Evolutionary conservation across 164 flowering plant species (phyloP).

Genomic region (Echeveria elegans): DNA sequence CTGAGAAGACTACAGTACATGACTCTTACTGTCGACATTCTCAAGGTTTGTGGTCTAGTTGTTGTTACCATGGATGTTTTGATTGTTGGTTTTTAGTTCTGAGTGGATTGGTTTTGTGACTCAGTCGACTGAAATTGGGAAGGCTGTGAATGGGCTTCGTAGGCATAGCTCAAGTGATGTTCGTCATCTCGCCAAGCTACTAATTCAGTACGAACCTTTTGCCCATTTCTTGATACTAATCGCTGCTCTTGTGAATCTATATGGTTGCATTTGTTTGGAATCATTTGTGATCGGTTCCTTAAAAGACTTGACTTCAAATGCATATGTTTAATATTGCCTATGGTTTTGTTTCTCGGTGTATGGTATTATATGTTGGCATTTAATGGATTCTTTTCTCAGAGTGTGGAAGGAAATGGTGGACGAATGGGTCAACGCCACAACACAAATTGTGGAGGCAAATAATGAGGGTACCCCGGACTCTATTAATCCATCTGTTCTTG

Average conservation of each 20-base stretch:
- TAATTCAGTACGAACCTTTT: conserved; percentile 47
- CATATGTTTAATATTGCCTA: too few relatives aligned
- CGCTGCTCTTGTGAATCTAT: neutral
- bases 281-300: neutral
- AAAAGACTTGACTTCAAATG: too few relatives aligned
- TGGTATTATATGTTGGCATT: too few relatives aligned
- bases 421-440: conserved; percentile 51
- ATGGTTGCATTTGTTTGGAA: neutral
- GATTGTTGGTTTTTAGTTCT: too few relatives aligned
- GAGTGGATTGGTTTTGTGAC: neutral
- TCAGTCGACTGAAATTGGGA: conserved; percentile 91
- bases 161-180: conserved; percentile 60
- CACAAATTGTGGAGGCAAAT: neutral
- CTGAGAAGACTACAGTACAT: conserved; percentile 77
- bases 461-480: conserved; percentile 73
- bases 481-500: conserved; percentile 61
- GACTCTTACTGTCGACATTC: conserved; percentile 54
- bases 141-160: conserved; percentile 58
- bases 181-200: conserved; percentile 42
- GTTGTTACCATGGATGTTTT: too few relatives aligned
- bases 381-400: conserved; percentile 27
- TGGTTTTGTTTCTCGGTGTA: too few relatives aligned
- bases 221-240: neutral
- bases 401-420: conserved; percentile 77
- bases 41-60: conserved; percentile 42